Percentiles rank a stretch among this genome's conserved stretches.
Conservation (phyloP, 345 rosid species). For the Murraya koenigii region DNA sequence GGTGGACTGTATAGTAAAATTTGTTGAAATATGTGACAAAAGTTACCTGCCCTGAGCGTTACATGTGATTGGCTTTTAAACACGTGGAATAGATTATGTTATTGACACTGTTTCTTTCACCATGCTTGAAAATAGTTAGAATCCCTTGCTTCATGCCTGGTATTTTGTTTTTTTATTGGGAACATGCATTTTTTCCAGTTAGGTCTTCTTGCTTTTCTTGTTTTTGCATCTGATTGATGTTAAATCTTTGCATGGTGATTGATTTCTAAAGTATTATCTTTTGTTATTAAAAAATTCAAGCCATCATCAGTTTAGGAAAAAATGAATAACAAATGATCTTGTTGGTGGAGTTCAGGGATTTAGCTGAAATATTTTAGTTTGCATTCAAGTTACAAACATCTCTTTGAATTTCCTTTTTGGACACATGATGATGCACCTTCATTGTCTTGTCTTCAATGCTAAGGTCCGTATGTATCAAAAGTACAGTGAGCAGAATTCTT, state of each 20-base stretch:
- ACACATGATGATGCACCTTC: constrained; percentile 15
- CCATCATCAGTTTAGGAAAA: neutral
- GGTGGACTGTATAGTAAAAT: neutral
- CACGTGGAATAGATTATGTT: neutral
- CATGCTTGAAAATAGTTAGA: neutral
- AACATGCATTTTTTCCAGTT: neutral
- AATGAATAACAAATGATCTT: neutral
- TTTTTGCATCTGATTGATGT: constrained; percentile 1
- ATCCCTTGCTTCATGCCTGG: constrained; percentile 1
- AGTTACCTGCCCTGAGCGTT: constrained; percentile 10
- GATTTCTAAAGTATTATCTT: neutral
- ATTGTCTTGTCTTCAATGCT: constrained; percentile 15
- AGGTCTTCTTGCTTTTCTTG: neutral
- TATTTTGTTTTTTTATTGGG: neutral
- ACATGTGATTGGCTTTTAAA: neutral
- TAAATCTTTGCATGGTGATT: neutral
- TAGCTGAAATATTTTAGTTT: neutral
- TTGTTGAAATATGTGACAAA: neutral
- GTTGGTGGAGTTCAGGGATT: neutral
- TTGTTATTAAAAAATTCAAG: neutral
- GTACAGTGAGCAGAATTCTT: constrained; percentile 81
- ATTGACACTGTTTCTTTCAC: neutral
- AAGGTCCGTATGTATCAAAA: constrained; percentile 90
- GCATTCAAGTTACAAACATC: neutral
- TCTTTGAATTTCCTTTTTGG: constrained; percentile 9